A percentile compares a stretch with the other conserved stretches of the same genome.
phyloP scores from a whole-genome alignment of 2,329 filamentous ascomycete genomes.

The Pleoardoris graminearum region DNA sequence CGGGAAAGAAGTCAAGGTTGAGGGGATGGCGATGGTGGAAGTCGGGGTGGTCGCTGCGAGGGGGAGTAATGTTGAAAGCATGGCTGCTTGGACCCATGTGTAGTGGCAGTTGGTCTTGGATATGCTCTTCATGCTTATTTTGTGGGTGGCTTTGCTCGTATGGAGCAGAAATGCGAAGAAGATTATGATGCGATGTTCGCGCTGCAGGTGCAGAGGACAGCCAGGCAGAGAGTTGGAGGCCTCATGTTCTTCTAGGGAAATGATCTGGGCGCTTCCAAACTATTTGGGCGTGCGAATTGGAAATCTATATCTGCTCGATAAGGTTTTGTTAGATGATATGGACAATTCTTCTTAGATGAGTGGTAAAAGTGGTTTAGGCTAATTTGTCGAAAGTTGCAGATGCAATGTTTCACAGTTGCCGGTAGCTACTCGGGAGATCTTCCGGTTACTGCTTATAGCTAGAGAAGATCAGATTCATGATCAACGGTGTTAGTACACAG shows the following conservation, averaged over 20 bases:
- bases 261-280: too few species aligned
- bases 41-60: not conserved
- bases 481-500: too few species aligned
- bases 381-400: not conserved
- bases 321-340: not conserved
- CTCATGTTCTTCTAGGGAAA: too few species aligned
- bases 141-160: not conserved
- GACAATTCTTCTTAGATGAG: not conserved
- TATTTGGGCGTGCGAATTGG: too few species aligned
- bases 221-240: too few species aligned
- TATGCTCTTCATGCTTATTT: not conserved
- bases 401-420: not conserved
- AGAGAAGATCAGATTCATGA: too few species aligned
- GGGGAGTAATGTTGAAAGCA: not conserved
- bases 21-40: not conserved
- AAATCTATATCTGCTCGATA: not conserved
- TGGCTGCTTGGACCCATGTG: too few species aligned
- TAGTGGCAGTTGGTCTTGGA: not conserved
- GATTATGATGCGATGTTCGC: not conserved
- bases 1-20: not conserved
- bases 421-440: not conserved
- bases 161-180: not conserved
- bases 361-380: not conserved
- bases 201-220: too few species aligned
- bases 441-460: too few species aligned